These are phyloP conservation scores for Cokeromyces recurvatus DNA, from an alignment of 371 early-diverging fungal species.

Conservation along the genomic window DNA sequence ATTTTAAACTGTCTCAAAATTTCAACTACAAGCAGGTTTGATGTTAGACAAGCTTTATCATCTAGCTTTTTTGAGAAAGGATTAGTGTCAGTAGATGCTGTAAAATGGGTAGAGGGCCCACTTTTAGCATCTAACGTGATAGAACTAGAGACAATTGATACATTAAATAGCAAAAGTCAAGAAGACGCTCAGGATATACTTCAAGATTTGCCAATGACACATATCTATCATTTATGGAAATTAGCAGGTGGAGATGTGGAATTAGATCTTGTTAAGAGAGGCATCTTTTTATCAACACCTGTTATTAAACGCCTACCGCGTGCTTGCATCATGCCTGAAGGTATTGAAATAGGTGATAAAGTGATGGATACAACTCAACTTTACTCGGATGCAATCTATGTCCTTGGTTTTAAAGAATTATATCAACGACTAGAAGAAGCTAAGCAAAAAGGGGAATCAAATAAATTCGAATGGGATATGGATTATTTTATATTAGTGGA, in stretches of 20 bases:
- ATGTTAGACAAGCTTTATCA: constrained; percentile 13
- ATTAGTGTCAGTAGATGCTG: background rate
- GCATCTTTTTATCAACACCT: constrained; percentile 53
- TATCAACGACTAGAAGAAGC: constrained; percentile 43
- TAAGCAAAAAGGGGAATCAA: constrained; percentile 25
- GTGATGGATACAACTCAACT: constrained; percentile 43
- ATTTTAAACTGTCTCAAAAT: constrained; percentile 24
- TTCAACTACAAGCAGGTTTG: constrained; percentile 8
- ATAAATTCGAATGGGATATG: constrained; percentile 60
- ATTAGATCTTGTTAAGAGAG: constrained; percentile 50
- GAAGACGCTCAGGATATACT: constrained; percentile 21
- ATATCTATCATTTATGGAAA: constrained; percentile 61
- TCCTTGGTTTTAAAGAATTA: constrained; percentile 53
- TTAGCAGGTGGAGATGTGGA: constrained; percentile 67
- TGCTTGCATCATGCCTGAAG: constrained; percentile 40
- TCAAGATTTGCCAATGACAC: constrained; percentile 38
- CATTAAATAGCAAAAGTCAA: constrained; percentile 3
- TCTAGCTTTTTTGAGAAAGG: constrained; percentile 13
- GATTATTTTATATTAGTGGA: constrained; percentile 61
- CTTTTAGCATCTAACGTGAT: constrained; percentile 32
- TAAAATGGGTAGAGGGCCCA: constrained; percentile 32
- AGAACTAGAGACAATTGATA: constrained; percentile 25
- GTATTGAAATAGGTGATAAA: constrained; percentile 40
- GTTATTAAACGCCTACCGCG: constrained; percentile 58
- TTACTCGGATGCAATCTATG: constrained; percentile 48